A percentile compares a stretch with the other conserved stretches of the same genome.
Evolutionary conservation across 1,284 basidiomycete species (phyloP).

Genomic region (Taiwanofungus camphoratus): DNA sequence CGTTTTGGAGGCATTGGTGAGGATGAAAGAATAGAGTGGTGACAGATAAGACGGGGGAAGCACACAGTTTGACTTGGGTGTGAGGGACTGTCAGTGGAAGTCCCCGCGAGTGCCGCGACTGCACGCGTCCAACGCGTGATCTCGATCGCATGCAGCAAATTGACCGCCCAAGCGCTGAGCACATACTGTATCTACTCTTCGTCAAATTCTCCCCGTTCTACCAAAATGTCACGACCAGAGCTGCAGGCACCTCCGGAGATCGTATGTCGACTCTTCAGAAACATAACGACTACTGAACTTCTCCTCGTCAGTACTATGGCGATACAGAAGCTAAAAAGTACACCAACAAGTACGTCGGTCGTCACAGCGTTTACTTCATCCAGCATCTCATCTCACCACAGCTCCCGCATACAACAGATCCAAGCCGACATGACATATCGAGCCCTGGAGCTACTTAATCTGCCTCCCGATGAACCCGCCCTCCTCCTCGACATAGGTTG

Average conservation of each 20-base stretch:
- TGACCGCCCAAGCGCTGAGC: not conserved
- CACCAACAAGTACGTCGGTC: constrained; percentile 77
- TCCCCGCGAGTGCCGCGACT: not conserved
- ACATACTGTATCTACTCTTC: not conserved
- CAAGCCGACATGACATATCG: constrained; percentile 98
- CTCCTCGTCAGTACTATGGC: constrained; percentile 80
- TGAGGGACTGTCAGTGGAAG: no score
- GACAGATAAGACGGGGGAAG: constrained; percentile 4
- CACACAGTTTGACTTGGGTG: not conserved
- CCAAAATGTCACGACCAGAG: constrained; percentile 89
- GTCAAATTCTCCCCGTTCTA: not conserved
- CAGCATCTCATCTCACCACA: constrained; percentile 27
- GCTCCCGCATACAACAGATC: constrained; percentile 93
- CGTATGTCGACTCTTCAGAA: constrained; percentile 40
- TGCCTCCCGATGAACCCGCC: constrained; percentile 72
- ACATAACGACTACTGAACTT: not conserved
- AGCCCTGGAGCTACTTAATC: constrained; percentile 85
- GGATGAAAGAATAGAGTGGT: not conserved
- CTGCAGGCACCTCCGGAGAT: constrained; percentile 95
- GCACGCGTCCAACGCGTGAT: constrained; percentile 3
- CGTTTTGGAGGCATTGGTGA: constrained; percentile 55
- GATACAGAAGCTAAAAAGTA: constrained; percentile 96
- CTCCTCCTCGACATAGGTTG: constrained; percentile 96
- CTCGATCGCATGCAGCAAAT: not conserved
- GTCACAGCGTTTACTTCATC: not conserved